phyloP scores from a whole-genome alignment of 306 rosid genomes.

The Vigna angularis region DNA sequence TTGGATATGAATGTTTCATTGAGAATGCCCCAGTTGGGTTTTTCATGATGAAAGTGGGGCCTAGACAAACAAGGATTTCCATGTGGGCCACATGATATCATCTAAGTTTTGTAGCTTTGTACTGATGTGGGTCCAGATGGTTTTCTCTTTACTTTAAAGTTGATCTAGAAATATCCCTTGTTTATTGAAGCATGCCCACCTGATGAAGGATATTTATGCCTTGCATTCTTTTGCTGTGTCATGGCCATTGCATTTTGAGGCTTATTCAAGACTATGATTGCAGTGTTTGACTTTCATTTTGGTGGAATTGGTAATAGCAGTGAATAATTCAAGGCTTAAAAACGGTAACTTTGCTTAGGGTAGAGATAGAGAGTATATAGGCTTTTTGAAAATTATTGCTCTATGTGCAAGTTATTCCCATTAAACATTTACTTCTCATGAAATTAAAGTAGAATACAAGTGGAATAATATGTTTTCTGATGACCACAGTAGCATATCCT shows the following conservation, averaged over 20 bases:
- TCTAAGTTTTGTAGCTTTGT: slow-evolving; percentile 35
- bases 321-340: slow-evolving; percentile 4
- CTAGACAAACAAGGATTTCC: slow-evolving; percentile 35
- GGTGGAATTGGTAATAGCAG: background rate
- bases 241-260: slow-evolving; percentile 25
- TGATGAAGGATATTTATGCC: slow-evolving; percentile 6
- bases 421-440: background rate
- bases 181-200: slow-evolving; percentile 43
- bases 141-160: slow-evolving; percentile 29
- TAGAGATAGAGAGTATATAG: background rate
- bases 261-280: slow-evolving; percentile 22
- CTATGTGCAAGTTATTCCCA: background rate
- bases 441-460: slow-evolving; percentile 21
- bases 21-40: background rate
- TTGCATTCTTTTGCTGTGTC: slow-evolving; percentile 38
- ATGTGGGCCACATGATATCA: slow-evolving; percentile 44
- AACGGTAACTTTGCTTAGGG: background rate
- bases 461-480: background rate
- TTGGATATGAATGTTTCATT: slow-evolving; percentile 20
- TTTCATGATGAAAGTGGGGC: slow-evolving; percentile 37
- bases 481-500: background rate
- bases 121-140: slow-evolving; percentile 43
- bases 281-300: slow-evolving; percentile 11
- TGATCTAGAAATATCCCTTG: slow-evolving; percentile 31
- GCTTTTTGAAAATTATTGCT: slow-evolving; percentile 27